phyloP scores from a whole-genome alignment of 148 eudicot species.

The Persicaria maculosa region DNA sequence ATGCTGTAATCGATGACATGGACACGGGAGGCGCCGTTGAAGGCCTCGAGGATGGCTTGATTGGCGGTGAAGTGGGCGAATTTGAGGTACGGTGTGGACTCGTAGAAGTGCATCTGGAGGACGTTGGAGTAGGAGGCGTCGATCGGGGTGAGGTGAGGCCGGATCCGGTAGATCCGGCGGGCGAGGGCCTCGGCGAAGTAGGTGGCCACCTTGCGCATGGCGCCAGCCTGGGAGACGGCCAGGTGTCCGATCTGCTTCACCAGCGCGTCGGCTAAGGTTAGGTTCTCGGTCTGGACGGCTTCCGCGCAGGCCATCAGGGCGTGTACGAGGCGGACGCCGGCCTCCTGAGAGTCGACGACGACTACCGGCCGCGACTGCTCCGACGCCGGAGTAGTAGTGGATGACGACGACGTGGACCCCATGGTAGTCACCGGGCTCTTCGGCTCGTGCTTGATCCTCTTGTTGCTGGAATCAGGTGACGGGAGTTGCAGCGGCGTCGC shows the following conservation, averaged over 20 bases:
- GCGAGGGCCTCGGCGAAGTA: slow-evolving; percentile 86
- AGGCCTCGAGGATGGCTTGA: slow-evolving; percentile 86
- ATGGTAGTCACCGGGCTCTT: not conserved
- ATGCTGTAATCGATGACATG: slow-evolving; percentile 87
- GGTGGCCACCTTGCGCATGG: slow-evolving; percentile 79
- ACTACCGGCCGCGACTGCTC: slow-evolving; percentile 36
- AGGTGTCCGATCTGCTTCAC: slow-evolving; percentile 60
- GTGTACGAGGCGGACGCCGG: slow-evolving; percentile 77
- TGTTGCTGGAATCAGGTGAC: not conserved
- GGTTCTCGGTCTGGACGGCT: slow-evolving; percentile 52
- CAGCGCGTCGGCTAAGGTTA: slow-evolving; percentile 52
- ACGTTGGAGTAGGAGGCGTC: slow-evolving; percentile 43
- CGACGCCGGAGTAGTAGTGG: not conserved
- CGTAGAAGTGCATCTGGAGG: slow-evolving; percentile 77
- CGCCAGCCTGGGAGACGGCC: slow-evolving; percentile 68
- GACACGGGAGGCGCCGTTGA: slow-evolving; percentile 39
- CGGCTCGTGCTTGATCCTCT: slow-evolving; percentile 10
- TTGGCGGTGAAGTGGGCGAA: slow-evolving; percentile 94
- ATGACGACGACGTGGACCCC: not conserved
- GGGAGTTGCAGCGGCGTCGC: not conserved
- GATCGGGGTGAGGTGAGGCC: slow-evolving; percentile 31
- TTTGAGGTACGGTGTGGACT: slow-evolving; percentile 71
- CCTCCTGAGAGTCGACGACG: slow-evolving; percentile 63
- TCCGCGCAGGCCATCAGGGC: slow-evolving; percentile 85
- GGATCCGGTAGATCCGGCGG: slow-evolving; percentile 55